Conservation (phyloP, 768 basidiomycete species). For the Suillus hirtellus region DNA sequence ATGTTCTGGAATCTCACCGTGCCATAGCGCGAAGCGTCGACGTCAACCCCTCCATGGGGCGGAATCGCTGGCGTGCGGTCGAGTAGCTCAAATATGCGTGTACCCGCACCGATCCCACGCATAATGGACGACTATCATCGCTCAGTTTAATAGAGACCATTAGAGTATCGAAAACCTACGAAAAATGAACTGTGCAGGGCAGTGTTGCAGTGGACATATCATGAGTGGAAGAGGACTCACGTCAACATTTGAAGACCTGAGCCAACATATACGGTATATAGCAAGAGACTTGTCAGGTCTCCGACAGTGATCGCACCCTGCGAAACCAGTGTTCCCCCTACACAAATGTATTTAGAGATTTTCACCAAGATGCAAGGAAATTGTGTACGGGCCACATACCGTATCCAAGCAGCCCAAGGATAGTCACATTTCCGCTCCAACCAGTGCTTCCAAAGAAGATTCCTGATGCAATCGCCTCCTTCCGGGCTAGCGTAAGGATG, state of each 20-base stretch:
- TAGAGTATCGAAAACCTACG: slow-evolving; percentile 29
- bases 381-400: slow-evolving; percentile 47
- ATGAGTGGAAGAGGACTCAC: slow-evolving; percentile 40
- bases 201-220: slow-evolving; percentile 9
- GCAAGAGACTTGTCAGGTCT: slow-evolving; percentile 82
- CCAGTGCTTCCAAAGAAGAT: slow-evolving; percentile 93
- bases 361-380: slow-evolving; percentile 5
- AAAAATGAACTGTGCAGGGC: slow-evolving; percentile 36
- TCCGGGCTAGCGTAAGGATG: slow-evolving; percentile 75
- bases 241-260: slow-evolving; percentile 78
- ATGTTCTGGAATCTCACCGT: slow-evolving; percentile 80
- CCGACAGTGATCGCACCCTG: slow-evolving; percentile 88
- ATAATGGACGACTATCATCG: slow-evolving; percentile 78
- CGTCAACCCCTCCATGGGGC: slow-evolving; percentile 56
- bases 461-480: slow-evolving; percentile 87
- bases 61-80: slow-evolving; percentile 78
- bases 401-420: slow-evolving; percentile 87
- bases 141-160: neutral
- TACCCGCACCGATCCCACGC: slow-evolving; percentile 93
- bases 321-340: slow-evolving; percentile 90
- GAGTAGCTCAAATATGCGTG: slow-evolving; percentile 91
- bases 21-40: slow-evolving; percentile 62
- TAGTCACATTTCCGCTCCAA: slow-evolving; percentile 91
- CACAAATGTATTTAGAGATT: neutral
- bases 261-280: slow-evolving; percentile 91